A percentile compares a stretch with the other conserved stretches of the same genome.
Evolutionary conservation across 257 asterid species (phyloP).

Genomic region (Henckelia pumila): DNA sequence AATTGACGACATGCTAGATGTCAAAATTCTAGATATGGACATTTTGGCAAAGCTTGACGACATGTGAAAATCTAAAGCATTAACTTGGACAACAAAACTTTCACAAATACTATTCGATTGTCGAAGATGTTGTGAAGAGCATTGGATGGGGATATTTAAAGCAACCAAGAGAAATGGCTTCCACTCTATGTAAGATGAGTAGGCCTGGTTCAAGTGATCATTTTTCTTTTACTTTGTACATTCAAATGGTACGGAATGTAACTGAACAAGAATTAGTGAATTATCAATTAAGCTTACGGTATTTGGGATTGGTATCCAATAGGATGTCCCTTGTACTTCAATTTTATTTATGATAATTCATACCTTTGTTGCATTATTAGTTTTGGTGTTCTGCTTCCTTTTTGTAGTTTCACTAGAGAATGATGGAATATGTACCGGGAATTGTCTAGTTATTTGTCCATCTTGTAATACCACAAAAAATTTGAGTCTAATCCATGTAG

Average conservation of each 20-base stretch:
- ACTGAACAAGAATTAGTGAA: neutral
- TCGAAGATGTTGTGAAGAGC: neutral
- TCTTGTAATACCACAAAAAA: neutral
- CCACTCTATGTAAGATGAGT: neutral
- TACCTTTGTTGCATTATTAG: neutral
- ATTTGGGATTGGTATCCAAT: neutral
- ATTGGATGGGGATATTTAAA: neutral
- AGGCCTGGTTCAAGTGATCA: neutral
- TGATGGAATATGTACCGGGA: neutral
- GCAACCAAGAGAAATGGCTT: neutral
- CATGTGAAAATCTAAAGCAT: slow-evolving; percentile 7
- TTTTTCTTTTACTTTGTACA: neutral
- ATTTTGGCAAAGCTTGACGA: slow-evolving; percentile 58
- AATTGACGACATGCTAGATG: slow-evolving; percentile 71
- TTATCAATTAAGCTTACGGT: no score
- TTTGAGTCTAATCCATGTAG: neutral
- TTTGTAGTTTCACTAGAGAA: no score
- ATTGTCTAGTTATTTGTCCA: neutral
- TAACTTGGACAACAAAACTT: slow-evolving; percentile 2
- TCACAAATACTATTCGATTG: neutral
- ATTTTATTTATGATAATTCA: neutral
- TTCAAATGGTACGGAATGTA: neutral
- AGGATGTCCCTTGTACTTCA: neutral
- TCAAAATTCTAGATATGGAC: slow-evolving; percentile 77
- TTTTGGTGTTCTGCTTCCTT: neutral